Evolutionary conservation across 192 early-diverging fungal species (phyloP), one percentile per base, ranked within the genome.

Genomic region (Gaertneriomyces sp.): DNA sequence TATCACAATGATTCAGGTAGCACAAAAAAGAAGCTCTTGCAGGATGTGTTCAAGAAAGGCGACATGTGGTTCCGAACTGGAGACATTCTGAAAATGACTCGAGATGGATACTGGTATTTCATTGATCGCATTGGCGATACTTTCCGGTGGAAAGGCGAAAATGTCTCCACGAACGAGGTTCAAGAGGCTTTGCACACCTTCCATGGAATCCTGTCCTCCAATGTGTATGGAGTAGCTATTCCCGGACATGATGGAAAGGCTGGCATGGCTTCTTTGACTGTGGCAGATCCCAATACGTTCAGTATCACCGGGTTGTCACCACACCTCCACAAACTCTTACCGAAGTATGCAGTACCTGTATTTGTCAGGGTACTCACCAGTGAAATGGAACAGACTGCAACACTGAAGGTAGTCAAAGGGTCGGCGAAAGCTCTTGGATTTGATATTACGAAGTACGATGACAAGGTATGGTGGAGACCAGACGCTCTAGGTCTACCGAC

Each of bases 91-190:
- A 76, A 77, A 43, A 55, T 58, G 5, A 77, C 76, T 54, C 53
- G 62, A 17, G 76, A 83, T n/a, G 75, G 79, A 2, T 87, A 76
- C 64, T 77, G 76, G 60, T 85, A 81, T 63, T 89, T 90, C 74
- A 79, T 79, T 6, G 88, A 89, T 49, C 83, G 89, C 20, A 72
- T 83, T 19, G 88, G 89, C 7, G 88, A 90, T 47, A 87, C 89
- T 12, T 90, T 83, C 64, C 69, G 89, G 10, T 89, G 88, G 89
- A 69, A 74, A 47, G 75, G 75, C 8, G 77, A 79, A 54, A 79
- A 79, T 58, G 76, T 79, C 3, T 64, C 60, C n/a, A 79, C 78
- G 11, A 74, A 78, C n/a, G 87, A 90, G 66, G 80, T 90, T 12
- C 79, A 78, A 0, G 80, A 88, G 53, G 74, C 73, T 14, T 12